Conservation (phyloP, 2,329 filamentous ascomycete genomes). For the Diplocarpon rosae region DNA sequence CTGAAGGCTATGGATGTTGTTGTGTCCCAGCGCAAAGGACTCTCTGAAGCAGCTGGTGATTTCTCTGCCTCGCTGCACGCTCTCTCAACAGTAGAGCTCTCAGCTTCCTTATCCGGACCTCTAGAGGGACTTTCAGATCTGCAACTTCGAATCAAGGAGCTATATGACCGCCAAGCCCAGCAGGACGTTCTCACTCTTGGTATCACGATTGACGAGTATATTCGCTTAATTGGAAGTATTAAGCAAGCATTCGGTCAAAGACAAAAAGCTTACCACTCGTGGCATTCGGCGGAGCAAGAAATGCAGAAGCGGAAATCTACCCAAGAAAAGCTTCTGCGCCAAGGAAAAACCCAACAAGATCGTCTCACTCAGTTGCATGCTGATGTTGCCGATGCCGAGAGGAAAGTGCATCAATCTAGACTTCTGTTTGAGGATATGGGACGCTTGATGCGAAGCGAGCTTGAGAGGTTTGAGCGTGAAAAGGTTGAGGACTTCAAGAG, state of each 20-base stretch:
- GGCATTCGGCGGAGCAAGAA: slow-evolving; percentile 85
- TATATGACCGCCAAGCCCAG: slow-evolving; percentile 93
- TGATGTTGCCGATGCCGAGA: slow-evolving; percentile 89
- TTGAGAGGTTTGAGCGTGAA: slow-evolving; percentile 90
- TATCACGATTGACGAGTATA: slow-evolving; percentile 97
- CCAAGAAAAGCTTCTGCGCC: slow-evolving; percentile 89
- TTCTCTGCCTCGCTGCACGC: slow-evolving; percentile 91
- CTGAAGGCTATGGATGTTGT: slow-evolving; percentile 92
- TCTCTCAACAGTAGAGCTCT: slow-evolving; percentile 84
- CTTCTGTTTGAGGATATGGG: slow-evolving; percentile 97
- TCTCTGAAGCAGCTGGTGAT: slow-evolving; percentile 86
- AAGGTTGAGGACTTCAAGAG: slow-evolving; percentile 99
- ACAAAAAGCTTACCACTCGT: slow-evolving; percentile 90
- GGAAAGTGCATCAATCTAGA: slow-evolving; percentile 81
- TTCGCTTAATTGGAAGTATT: slow-evolving; percentile 86
- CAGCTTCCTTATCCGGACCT: slow-evolving; percentile 75
- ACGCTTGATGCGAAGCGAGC: slow-evolving; percentile 75
- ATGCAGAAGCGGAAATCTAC: slow-evolving; percentile 77
- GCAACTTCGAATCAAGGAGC: slow-evolving; percentile 84
- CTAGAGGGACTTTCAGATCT: slow-evolving; percentile 87
- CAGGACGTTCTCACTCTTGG: slow-evolving; percentile 94
- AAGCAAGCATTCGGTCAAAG: slow-evolving; percentile 88
- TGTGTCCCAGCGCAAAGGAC: slow-evolving; percentile 80
- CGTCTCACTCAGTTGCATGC: slow-evolving; percentile 83
- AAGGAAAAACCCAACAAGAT: slow-evolving; percentile 93